Conservation (phyloP, 192 early-diverging fungal species). For the Backusella tarrabulga region DNA sequence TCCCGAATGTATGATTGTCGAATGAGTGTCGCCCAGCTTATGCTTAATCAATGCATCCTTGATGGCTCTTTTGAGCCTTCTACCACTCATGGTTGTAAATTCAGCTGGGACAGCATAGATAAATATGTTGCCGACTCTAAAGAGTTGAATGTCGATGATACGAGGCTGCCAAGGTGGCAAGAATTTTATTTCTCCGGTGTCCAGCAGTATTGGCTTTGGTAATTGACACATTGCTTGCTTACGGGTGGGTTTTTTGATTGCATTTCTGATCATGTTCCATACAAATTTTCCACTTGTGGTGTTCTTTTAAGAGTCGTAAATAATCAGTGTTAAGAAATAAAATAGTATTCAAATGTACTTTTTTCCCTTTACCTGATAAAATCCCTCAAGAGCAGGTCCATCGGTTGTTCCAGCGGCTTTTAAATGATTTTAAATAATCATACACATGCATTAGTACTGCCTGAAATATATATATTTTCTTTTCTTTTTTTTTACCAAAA, state of each 20-base stretch:
- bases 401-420: conserved; percentile 53
- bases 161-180: conserved; percentile 55
- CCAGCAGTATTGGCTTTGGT: conserved; percentile 54
- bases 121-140: conserved; percentile 37
- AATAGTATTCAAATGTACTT: neutral
- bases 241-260: conserved; percentile 16
- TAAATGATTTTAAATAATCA: conserved; percentile 13
- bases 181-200: conserved; percentile 51
- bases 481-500: conserved; percentile 8
- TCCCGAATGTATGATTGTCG: conserved; percentile 49
- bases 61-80: conserved; percentile 30
- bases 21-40: conserved; percentile 36
- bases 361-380: conserved; percentile 16
- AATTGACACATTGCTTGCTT: conserved; percentile 46
- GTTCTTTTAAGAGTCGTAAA: neutral
- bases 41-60: conserved; percentile 31
- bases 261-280: conserved; percentile 12
- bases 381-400: conserved; percentile 38
- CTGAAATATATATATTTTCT: neutral
- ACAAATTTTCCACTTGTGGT: conserved; percentile 17
- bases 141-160: conserved; percentile 49
- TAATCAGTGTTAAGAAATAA: neutral
- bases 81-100: conserved; percentile 62
- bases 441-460: neutral
- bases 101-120: conserved; percentile 56